phyloP scores from a whole-genome alignment of 805 yeast species.

The Clavispora phyllophila region DNA sequence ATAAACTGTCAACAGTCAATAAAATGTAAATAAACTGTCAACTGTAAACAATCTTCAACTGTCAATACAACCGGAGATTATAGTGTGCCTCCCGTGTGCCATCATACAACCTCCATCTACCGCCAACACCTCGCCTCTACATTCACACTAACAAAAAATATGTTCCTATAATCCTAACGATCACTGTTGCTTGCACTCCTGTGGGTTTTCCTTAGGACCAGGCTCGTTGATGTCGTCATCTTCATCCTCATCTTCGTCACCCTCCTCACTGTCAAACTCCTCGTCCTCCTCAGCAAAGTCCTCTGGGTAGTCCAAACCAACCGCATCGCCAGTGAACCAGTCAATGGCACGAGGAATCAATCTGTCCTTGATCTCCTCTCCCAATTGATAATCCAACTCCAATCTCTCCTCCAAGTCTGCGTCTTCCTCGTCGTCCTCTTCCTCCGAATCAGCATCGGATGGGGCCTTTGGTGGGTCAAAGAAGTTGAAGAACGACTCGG shows the following conservation, averaged over 20 bases:
- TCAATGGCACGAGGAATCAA: slow-evolving; percentile 94
- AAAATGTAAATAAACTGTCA: too few species aligned
- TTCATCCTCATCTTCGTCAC: slow-evolving; percentile 55
- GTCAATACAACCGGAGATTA: too few species aligned
- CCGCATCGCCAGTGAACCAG: slow-evolving; percentile 98
- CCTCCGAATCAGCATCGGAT: slow-evolving; percentile 46
- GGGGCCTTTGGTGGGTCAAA: slow-evolving; percentile 90
- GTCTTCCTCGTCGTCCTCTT: slow-evolving; percentile 57
- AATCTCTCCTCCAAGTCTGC: slow-evolving; percentile 77
- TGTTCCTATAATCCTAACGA: too few species aligned
- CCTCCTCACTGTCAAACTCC: slow-evolving; percentile 57
- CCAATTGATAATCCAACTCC: slow-evolving; percentile 90
- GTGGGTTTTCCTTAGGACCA: slow-evolving; percentile 57
- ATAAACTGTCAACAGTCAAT: too few species aligned
- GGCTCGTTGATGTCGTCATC: slow-evolving; percentile 54
- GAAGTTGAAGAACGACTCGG: slow-evolving; percentile 92
- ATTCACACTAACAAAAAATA: too few species aligned
- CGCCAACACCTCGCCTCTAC: too few species aligned
- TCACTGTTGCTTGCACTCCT: slow-evolving; percentile 72
- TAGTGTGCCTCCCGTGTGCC: too few species aligned
- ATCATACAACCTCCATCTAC: too few species aligned
- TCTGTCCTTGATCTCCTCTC: slow-evolving; percentile 94
- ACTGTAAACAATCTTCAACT: too few species aligned
- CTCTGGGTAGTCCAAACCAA: slow-evolving; percentile 61
- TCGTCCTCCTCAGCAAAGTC: slow-evolving; percentile 58